Evolutionary conservation across 805 yeast genomes (phyloP).

Genomic region (Pichia occidentalis): DNA sequence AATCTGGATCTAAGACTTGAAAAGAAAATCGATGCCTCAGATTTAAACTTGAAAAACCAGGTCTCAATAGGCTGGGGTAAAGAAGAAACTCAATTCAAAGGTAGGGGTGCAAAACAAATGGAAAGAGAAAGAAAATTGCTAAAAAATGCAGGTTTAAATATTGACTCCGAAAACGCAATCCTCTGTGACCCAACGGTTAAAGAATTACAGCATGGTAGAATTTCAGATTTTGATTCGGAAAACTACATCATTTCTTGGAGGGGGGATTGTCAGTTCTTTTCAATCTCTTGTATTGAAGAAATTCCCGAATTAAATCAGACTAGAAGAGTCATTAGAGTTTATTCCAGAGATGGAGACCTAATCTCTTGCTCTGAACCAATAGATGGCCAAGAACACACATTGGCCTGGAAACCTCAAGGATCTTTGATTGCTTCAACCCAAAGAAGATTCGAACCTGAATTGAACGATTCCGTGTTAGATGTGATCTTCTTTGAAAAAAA

Average conservation of each 20-base stretch:
- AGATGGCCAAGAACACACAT: slow-evolving; percentile 64
- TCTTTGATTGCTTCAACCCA: slow-evolving; percentile 78
- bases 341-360: slow-evolving; percentile 68
- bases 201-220: slow-evolving; percentile 60
- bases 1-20: slow-evolving; percentile 76
- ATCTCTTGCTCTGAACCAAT: slow-evolving; percentile 86
- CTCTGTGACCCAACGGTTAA: slow-evolving; percentile 86
- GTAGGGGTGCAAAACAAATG: slow-evolving; percentile 78
- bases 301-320: slow-evolving; percentile 27
- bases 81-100: slow-evolving; percentile 92
- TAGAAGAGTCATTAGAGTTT: slow-evolving; percentile 80
- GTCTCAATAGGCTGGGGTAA: slow-evolving; percentile 99
- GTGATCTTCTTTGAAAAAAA: slow-evolving; percentile 86
- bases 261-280: slow-evolving; percentile 85
- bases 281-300: slow-evolving; percentile 57
- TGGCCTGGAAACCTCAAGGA: slow-evolving; percentile 92
- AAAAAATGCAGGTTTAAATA: slow-evolving; percentile 61
- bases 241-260: slow-evolving; percentile 73
- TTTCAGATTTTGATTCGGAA: slow-evolving; percentile 48
- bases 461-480: slow-evolving; percentile 39
- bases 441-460: slow-evolving; percentile 44
- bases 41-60: slow-evolving; percentile 65
- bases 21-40: slow-evolving; percentile 48
- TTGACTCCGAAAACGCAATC: slow-evolving; percentile 46
- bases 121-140: slow-evolving; percentile 56